Conservation (phyloP, 2,329 filamentous ascomycete genomes). For the Aspergillus fischeri region DNA sequence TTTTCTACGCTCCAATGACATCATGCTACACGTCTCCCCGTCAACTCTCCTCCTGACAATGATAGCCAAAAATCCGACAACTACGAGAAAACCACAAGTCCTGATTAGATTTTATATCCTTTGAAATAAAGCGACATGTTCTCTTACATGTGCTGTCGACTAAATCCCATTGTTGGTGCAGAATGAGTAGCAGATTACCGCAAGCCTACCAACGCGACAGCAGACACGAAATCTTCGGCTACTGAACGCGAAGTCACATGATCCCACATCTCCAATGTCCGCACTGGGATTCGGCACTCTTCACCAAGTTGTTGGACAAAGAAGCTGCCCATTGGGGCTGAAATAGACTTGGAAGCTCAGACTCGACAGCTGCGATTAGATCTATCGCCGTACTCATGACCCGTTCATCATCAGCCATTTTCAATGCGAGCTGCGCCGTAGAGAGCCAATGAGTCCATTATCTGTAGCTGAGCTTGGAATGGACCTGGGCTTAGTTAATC, state of each 20-base stretch:
- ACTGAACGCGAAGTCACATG: constrained; percentile 32
- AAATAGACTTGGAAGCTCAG: neutral
- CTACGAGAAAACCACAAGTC: neutral
- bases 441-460: neutral
- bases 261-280: constrained; percentile 1
- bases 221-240: constrained; percentile 16
- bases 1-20: constrained; percentile 15
- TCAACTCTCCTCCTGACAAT: neutral
- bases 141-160: neutral
- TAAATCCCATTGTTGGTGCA: neutral
- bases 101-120: neutral
- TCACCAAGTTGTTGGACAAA: neutral
- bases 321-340: neutral
- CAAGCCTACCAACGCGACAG: constrained; percentile 10
- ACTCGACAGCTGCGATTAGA: neutral
- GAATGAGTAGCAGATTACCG: neutral
- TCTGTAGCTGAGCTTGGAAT: neutral
- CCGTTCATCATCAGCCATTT: neutral
- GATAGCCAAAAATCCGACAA: neutral
- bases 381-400: neutral
- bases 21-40: constrained; percentile 27
- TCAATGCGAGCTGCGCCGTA: neutral
- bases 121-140: constrained; percentile 5
- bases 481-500: neutral
- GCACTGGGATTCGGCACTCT: constrained; percentile 3